These are phyloP conservation scores for Acer yangbiense DNA, from an alignment of 345 rosid genomes.

Conservation along the genomic window DNA sequence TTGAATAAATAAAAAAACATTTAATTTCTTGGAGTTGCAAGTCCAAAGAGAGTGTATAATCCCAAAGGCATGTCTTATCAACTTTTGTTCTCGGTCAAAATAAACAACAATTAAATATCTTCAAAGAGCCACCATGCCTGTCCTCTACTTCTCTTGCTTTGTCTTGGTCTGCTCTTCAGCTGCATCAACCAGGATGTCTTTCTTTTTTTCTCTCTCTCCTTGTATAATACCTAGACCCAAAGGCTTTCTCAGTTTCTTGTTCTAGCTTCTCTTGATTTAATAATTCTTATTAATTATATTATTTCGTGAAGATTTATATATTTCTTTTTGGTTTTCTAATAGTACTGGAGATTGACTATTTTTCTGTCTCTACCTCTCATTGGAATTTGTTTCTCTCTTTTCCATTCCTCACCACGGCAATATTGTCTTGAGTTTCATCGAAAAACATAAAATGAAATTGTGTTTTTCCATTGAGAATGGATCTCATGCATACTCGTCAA, in stretches of 20 bases:
- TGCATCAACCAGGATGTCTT: slow-evolving; percentile 16
- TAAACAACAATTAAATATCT: slow-evolving; percentile 25
- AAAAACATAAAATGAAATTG: too few relatives aligned
- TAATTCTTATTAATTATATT: too few relatives aligned
- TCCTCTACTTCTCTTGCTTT: slow-evolving; percentile 29
- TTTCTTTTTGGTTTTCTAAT: too few relatives aligned
- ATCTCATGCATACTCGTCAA: background rate
- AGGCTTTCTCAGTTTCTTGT: background rate
- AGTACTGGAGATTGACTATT: too few relatives aligned
- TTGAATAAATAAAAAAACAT: background rate
- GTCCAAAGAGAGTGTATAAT: slow-evolving; percentile 35
- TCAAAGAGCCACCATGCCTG: slow-evolving; percentile 31
- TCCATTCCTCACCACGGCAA: too few relatives aligned
- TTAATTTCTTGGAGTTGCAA: slow-evolving; percentile 14
- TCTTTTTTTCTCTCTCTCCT: background rate
- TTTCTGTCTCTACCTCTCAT: too few relatives aligned
- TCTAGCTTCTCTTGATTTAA: background rate
- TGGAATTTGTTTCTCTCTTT: too few relatives aligned
- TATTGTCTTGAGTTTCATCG: too few relatives aligned
- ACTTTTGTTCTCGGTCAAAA: slow-evolving; percentile 34
- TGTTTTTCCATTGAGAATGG: background rate
- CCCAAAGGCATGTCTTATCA: slow-evolving; percentile 62
- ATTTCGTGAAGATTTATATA: too few relatives aligned
- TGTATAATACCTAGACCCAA: slow-evolving; percentile 14
- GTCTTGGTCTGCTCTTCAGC: background rate